Evolutionary conservation across 2,329 filamentous ascomycete species (phyloP).

Genomic region (Fusarium euwallaceae): DNA sequence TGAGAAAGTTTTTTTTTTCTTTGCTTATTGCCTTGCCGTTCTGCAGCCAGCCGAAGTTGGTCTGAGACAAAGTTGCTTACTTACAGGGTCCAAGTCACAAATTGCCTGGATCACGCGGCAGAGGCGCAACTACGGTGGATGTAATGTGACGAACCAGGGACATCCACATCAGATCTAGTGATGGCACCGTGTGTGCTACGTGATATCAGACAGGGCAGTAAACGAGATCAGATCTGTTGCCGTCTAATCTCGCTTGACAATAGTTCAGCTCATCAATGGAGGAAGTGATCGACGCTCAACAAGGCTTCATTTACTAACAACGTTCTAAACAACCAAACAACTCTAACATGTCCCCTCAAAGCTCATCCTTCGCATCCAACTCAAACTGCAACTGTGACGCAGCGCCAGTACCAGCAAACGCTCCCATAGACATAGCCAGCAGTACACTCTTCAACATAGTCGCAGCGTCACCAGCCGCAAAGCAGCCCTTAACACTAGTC

Average conservation of each 20-base stretch:
- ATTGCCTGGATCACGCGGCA: neutral
- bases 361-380: slow-evolving; percentile 45
- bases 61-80: neutral
- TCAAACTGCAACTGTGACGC: slow-evolving; percentile 45
- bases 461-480: slow-evolving; percentile 65
- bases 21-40: neutral
- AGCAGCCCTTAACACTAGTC: slow-evolving; percentile 65
- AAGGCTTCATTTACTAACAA: neutral
- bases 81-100: slow-evolving; percentile 8
- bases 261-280: neutral
- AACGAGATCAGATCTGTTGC: neutral
- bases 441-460: slow-evolving; percentile 48
- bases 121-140: neutral
- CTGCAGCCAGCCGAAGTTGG: slow-evolving; percentile 3
- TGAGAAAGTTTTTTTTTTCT: neutral
- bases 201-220: neutral
- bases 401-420: slow-evolving; percentile 46
- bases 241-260: neutral
- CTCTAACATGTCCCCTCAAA: slow-evolving; percentile 22
- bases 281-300: neutral
- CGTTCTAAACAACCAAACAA: neutral
- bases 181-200: neutral
- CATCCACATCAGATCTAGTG: neutral
- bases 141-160: neutral
- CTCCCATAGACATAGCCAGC: slow-evolving; percentile 48